Conservation (phyloP, 2,329 filamentous ascomycete species). For the Aspergillus novoparasiticus region DNA sequence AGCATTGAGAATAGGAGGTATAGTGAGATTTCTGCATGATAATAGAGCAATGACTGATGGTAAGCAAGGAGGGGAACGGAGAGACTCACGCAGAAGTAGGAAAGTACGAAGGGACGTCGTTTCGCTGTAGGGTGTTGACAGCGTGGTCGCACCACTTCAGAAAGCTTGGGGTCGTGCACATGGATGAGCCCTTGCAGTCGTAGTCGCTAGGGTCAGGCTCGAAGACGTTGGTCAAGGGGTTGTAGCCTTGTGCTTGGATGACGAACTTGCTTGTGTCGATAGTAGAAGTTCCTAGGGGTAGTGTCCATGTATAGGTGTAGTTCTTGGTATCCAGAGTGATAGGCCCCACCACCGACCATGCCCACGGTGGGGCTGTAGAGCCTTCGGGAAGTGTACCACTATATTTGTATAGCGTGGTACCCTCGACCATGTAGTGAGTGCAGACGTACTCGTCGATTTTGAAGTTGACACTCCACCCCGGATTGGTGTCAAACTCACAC, state of each 20-base stretch:
- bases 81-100: constrained; percentile 7
- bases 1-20: not conserved
- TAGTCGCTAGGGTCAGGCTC: constrained; percentile 12
- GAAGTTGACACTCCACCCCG: constrained; percentile 14
- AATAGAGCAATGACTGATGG: not conserved
- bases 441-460: constrained; percentile 12
- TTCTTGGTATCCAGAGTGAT: constrained; percentile 10
- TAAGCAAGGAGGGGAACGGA: not conserved
- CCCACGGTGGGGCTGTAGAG: constrained; percentile 16
- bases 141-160: constrained; percentile 19
- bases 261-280: constrained; percentile 19
- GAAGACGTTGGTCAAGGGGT: constrained; percentile 11
- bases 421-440: constrained; percentile 20
- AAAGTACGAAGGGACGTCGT: constrained; percentile 10
- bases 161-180: constrained; percentile 15
- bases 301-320: constrained; percentile 20
- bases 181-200: constrained; percentile 15
- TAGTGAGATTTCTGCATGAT: not conserved
- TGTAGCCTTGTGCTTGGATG: constrained; percentile 19
- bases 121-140: constrained; percentile 13
- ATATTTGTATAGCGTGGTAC: constrained; percentile 16
- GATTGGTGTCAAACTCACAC: constrained; percentile 17
- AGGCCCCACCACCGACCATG: constrained; percentile 11
- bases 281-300: constrained; percentile 16
- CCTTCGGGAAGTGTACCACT: constrained; percentile 14